Evolutionary conservation across 208 protist species (phyloP).

Genomic region (Lotmaria passim): DNA sequence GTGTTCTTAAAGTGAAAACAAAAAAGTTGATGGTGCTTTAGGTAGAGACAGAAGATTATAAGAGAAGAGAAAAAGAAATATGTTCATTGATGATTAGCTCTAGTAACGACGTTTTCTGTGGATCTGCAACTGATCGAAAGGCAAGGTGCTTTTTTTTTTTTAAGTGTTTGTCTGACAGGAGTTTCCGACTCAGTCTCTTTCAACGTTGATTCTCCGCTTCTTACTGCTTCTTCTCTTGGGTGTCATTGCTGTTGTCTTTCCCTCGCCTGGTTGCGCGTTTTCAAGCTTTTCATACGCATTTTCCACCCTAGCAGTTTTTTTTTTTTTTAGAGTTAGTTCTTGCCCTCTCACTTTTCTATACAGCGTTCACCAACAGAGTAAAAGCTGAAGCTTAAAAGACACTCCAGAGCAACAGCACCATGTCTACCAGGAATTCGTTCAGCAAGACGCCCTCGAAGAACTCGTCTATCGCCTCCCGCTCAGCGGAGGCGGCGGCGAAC

Average conservation of each 20-base stretch:
- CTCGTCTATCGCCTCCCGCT: constrained; percentile 8
- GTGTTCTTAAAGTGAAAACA: neutral
- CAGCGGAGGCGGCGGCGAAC: neutral
- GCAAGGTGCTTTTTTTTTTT: neutral
- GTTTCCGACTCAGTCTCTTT: neutral
- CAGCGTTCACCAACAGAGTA: neutral
- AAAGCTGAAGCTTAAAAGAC: neutral
- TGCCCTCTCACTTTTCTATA: neutral
- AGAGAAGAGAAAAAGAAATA: too few relatives aligned
- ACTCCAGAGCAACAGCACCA: neutral
- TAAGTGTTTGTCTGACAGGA: neutral
- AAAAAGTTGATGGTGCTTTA: neutral
- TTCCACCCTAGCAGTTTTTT: too few relatives aligned
- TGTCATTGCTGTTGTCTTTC: too few relatives aligned
- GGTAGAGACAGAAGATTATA: neutral
- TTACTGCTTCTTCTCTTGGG: neutral
- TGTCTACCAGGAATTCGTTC: neutral
- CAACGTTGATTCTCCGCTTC: neutral
- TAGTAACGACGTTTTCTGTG: too few relatives aligned
- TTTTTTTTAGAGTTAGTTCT: too few relatives aligned
- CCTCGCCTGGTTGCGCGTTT: too few relatives aligned
- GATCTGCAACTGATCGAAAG: too few relatives aligned
- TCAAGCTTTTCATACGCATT: too few relatives aligned
- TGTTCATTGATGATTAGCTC: too few relatives aligned
- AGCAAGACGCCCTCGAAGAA: constrained; percentile 9